These are phyloP conservation scores for Lasiodiplodia gonubiensis DNA, from an alignment of 2,329 filamentous ascomycete species.

Conservation along the genomic window DNA sequence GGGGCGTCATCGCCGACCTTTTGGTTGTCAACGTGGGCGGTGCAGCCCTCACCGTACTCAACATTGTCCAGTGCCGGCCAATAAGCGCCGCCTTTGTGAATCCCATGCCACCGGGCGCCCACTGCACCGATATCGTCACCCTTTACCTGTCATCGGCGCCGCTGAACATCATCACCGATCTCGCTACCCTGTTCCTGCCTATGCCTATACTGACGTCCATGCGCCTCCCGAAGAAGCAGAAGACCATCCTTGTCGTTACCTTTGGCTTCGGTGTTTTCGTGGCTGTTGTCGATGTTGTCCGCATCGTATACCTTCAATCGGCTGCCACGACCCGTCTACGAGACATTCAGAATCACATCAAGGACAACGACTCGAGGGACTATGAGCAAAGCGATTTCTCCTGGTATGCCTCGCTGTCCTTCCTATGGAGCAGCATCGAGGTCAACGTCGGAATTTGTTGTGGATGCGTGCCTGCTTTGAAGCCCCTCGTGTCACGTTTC, in stretches of 20 bases:
- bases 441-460: slow-evolving; percentile 90
- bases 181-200: slow-evolving; percentile 84
- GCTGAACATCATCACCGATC: slow-evolving; percentile 88
- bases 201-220: slow-evolving; percentile 88
- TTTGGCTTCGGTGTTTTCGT: slow-evolving; percentile 89
- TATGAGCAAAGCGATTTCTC: slow-evolving; percentile 58
- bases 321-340: slow-evolving; percentile 60
- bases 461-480: slow-evolving; percentile 89
- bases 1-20: slow-evolving; percentile 81
- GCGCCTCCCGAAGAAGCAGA: slow-evolving; percentile 83
- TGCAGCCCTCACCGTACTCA: slow-evolving; percentile 79
- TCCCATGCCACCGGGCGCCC: slow-evolving; percentile 52
- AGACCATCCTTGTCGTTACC: slow-evolving; percentile 83
- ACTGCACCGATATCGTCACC: slow-evolving; percentile 67
- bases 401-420: slow-evolving; percentile 79
- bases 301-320: slow-evolving; percentile 87
- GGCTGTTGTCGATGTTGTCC: slow-evolving; percentile 83
- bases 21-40: slow-evolving; percentile 80
- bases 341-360: slow-evolving; percentile 44
- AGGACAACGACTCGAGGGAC: slow-evolving; percentile 44
- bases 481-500: slow-evolving; percentile 76
- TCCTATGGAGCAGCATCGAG: slow-evolving; percentile 94
- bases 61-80: slow-evolving; percentile 84
- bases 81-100: slow-evolving; percentile 70
- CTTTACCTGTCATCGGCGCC: slow-evolving; percentile 78